These are phyloP conservation scores for Hyphodiscus hymeniophilus DNA, from an alignment of 495 filamentous ascomycete species.

Conservation along the genomic window DNA sequence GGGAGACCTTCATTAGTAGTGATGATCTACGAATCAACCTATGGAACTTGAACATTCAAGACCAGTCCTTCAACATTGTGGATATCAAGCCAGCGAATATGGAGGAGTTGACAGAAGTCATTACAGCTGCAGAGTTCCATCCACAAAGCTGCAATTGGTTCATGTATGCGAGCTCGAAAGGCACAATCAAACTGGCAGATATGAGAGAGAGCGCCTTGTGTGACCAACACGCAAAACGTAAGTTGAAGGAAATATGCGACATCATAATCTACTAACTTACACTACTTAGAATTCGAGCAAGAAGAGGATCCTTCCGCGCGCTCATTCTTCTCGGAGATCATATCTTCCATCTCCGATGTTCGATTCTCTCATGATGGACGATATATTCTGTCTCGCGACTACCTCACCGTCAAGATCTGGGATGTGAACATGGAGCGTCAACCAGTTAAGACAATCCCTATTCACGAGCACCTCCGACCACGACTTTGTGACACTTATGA, in stretches of 20 bases:
- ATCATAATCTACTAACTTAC: conserved; percentile 3
- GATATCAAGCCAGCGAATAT: conserved; percentile 99
- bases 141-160: conserved; percentile 98
- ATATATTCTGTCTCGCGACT: conserved; percentile 96
- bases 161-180: conserved; percentile 99
- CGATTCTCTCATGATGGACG: conserved; percentile 93
- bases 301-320: conserved; percentile 98
- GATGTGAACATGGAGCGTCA: conserved; percentile 98
- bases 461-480: conserved; percentile 93
- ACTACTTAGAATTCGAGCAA: conserved; percentile 80
- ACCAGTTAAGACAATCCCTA: conserved; percentile 96
- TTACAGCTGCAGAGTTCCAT: conserved; percentile 97
- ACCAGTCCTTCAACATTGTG: conserved; percentile 99
- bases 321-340: conserved; percentile 99
- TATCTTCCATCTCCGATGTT: conserved; percentile 97
- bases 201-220: conserved; percentile 96
- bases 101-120: conserved; percentile 98
- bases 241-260: conserved; percentile 27
- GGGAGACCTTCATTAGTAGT: conserved; percentile 98
- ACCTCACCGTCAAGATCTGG: conserved; percentile 99
- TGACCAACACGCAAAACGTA: conserved; percentile 92
- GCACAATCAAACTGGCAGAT: conserved; percentile 96
- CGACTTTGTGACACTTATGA: conserved; percentile 97
- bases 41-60: conserved; percentile 98
- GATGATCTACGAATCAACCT: conserved; percentile 96